These are phyloP conservation scores for Fraxinus sp. DNA, from an alignment of 305 asterid genomes.

Conservation along the genomic window DNA sequence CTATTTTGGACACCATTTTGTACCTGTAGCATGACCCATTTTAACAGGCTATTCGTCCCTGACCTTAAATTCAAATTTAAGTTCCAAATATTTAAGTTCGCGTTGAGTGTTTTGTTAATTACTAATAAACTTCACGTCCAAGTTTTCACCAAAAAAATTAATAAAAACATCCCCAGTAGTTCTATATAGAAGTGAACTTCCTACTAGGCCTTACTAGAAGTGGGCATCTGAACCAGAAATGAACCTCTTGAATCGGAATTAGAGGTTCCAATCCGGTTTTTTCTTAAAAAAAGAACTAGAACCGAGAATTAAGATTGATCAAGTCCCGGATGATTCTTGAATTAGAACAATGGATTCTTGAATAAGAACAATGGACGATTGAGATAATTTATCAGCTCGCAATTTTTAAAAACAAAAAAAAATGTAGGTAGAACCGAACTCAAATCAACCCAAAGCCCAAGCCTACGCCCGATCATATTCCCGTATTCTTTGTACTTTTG, in stretches of 20 bases:
- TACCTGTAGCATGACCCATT: background rate
- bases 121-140: too few species aligned
- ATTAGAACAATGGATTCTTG: background rate
- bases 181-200: too few species aligned
- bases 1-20: too few species aligned
- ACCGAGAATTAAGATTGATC: background rate
- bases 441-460: background rate
- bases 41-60: too few species aligned
- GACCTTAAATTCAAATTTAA: background rate
- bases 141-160: too few species aligned
- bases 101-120: too few species aligned
- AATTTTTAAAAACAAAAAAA: too few species aligned
- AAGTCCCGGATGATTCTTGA: background rate
- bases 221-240: background rate
- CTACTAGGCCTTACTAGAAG: too few species aligned
- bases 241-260: background rate
- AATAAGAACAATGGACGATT: background rate
- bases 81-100: background rate
- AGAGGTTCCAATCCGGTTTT: background rate
- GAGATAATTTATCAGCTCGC: background rate
- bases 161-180: too few species aligned
- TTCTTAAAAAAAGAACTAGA: background rate
- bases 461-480: background rate
- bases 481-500: background rate
- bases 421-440: background rate